Evolutionary conservation across 2,329 filamentous ascomycete genomes (phyloP).

Genomic region (Pseudocercospora fijiensis): DNA sequence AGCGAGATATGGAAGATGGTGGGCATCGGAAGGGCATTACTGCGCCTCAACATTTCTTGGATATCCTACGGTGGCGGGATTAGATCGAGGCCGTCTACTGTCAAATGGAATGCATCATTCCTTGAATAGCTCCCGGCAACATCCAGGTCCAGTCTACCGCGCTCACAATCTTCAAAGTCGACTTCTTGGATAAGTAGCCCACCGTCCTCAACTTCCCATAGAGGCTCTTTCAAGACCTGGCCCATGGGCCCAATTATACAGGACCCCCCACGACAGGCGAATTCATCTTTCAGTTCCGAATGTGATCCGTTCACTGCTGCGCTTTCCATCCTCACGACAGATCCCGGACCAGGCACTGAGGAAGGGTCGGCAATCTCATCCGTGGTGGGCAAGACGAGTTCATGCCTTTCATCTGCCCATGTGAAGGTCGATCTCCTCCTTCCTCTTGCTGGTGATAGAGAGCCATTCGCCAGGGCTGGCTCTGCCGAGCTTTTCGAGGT

Average conservation of each 20-base stretch:
- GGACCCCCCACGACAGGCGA: conserved; percentile 72
- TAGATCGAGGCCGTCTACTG: conserved; percentile 60
- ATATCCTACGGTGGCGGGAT: conserved; percentile 11
- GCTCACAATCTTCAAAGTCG: conserved; percentile 83
- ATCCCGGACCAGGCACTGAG: conserved; percentile 11
- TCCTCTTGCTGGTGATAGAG: conserved; percentile 20
- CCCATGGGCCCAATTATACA: conserved; percentile 78
- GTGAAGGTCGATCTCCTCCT: conserved; percentile 45
- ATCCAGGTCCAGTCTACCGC: conserved; percentile 79
- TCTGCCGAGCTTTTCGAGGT: not conserved
- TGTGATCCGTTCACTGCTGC: conserved; percentile 12
- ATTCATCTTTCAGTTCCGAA: conserved; percentile 46
- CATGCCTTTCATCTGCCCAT: conserved; percentile 52
- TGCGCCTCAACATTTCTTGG: not conserved
- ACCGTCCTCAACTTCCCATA: conserved; percentile 74
- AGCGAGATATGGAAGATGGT: not conserved
- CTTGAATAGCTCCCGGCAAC: conserved; percentile 82
- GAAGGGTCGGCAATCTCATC: conserved; percentile 22
- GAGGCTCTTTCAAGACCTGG: conserved; percentile 73
- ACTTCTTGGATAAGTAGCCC: conserved; percentile 69
- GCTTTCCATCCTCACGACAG: conserved; percentile 8
- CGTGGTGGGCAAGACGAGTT: conserved; percentile 49
- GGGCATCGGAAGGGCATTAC: not conserved
- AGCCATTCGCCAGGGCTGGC: conserved; percentile 9
- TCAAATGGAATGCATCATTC: conserved; percentile 62